These are phyloP conservation scores for Plantago elongata DNA, from an alignment of 257 asterid genomes.

Conservation along the genomic window DNA sequence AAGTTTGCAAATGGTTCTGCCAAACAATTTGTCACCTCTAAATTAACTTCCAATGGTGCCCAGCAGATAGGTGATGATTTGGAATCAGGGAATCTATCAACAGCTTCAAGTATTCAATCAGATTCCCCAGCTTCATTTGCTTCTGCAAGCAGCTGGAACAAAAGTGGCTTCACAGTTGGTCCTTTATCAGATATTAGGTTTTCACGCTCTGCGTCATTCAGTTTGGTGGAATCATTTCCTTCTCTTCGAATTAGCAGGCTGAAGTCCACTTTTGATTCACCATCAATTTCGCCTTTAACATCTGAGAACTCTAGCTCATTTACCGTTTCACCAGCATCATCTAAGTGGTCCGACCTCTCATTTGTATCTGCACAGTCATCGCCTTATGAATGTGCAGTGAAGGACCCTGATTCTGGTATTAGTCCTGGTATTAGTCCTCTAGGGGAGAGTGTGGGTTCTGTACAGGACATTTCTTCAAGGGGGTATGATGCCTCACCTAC, in stretches of 20 bases:
- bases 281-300: slow-evolving; percentile 68
- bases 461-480: slow-evolving; percentile 30
- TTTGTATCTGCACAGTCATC: slow-evolving; percentile 67
- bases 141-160: slow-evolving; percentile 18
- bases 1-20: slow-evolving; percentile 39
- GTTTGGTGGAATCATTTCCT: slow-evolving; percentile 53
- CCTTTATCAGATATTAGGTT: not conserved
- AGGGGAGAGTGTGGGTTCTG: slow-evolving; percentile 27
- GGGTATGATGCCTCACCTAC: slow-evolving; percentile 25
- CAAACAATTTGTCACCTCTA: slow-evolving; percentile 42
- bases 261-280: slow-evolving; percentile 47
- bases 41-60: slow-evolving; percentile 19
- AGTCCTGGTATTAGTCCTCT: slow-evolving; percentile 19
- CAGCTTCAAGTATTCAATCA: slow-evolving; percentile 31
- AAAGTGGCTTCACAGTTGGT: not conserved
- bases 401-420: slow-evolving; percentile 12
- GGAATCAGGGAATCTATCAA: slow-evolving; percentile 14
- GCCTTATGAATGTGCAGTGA: slow-evolving; percentile 34
- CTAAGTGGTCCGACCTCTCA: slow-evolving; percentile 76
- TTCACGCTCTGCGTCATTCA: slow-evolving; percentile 43
- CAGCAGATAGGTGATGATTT: slow-evolving; percentile 2
- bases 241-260: slow-evolving; percentile 41
- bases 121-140: slow-evolving; percentile 44
- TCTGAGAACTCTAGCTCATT: slow-evolving; percentile 70
- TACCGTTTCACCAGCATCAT: slow-evolving; percentile 77